Evolutionary conservation across 2,329 filamentous ascomycete genomes (phyloP), one percentile per base, ranked within the genome.

Genomic region (Alternaria sp.): DNA sequence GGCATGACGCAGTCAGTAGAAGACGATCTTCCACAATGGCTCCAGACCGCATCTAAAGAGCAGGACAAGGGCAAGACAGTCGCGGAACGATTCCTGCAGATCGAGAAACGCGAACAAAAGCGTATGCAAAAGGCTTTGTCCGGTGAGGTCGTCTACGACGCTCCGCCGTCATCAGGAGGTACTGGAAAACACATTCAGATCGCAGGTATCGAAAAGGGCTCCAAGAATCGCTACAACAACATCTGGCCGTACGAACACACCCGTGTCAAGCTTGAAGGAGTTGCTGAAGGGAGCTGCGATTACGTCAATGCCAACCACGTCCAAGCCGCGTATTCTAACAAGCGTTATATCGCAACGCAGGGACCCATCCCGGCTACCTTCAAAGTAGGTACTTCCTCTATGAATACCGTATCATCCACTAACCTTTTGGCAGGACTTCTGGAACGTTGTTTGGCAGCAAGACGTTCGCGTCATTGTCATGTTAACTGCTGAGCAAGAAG

Each of bases 371-470:
- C 95, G 21, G 88, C 91, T 49, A 99, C 95, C 0, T 97, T 96
- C 72, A 89, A 91, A 76, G 92, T 94, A 81, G 82, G 88, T 80
- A 17, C 17, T 17, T 10, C 9, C 2, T 29, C 36, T 11, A 54
- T 23, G 17, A 36, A 3, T 21, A n/a, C 7, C 26, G 21, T 17
- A n/a, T 39, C 31, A 23, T 11, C 13, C 14, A 49, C 66, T 74
- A 63, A 72, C 57, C 50, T 57, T 56, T 60, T 23, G 51, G 66
- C 14, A 95, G 91, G 95, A 99, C 77, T 99, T 99, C 74, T 99
- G 95, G 95, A 94, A 92, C 60, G 90, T 97, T 10, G 85, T 98
- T 29, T 99, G 95, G 95, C 93, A 98, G 74, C 91, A 98, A 77
- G 93, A 98, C 73, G 89, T 96, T 3, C 90, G 94, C 51, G 91